phyloP scores from a whole-genome alignment of 371 early-diverging fungal species.

The Cokeromyces recurvatus region DNA sequence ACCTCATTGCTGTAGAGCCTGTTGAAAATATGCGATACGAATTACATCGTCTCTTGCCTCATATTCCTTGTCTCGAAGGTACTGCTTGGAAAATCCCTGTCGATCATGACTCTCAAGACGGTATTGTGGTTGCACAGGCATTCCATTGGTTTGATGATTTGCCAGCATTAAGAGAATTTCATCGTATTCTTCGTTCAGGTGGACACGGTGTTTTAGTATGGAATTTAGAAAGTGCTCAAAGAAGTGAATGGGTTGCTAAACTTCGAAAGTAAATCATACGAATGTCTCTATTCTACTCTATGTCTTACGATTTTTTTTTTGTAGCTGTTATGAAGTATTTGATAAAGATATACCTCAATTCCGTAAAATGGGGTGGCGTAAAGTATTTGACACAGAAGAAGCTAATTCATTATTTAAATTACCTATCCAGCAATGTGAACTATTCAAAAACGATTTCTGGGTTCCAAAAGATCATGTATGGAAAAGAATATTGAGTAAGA shows the following conservation, averaged over 20 bases:
- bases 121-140: conserved; percentile 48
- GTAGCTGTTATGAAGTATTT: conserved; percentile 29
- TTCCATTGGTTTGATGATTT: conserved; percentile 58
- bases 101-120: conserved; percentile 31
- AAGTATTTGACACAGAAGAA: conserved; percentile 27
- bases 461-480: conserved; percentile 18
- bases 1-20: conserved; percentile 47
- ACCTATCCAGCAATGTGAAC: conserved; percentile 14
- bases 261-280: conserved; percentile 22
- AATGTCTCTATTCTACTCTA: neutral
- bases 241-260: conserved; percentile 33
- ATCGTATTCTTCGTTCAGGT: conserved; percentile 42
- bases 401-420: conserved; percentile 17
- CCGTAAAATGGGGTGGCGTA: conserved; percentile 30
- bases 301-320: neutral
- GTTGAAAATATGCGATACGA: conserved; percentile 40
- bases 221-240: conserved; percentile 44
- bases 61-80: conserved; percentile 28
- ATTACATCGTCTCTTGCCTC: conserved; percentile 18
- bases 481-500: conserved; percentile 32
- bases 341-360: conserved; percentile 36
- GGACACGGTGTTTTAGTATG: conserved; percentile 42
- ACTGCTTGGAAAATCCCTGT: conserved; percentile 45
- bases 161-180: conserved; percentile 38
- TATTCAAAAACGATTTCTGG: conserved; percentile 12